phyloP scores from a whole-genome alignment of 306 rosid genomes.

The Cucumis hystrix region DNA sequence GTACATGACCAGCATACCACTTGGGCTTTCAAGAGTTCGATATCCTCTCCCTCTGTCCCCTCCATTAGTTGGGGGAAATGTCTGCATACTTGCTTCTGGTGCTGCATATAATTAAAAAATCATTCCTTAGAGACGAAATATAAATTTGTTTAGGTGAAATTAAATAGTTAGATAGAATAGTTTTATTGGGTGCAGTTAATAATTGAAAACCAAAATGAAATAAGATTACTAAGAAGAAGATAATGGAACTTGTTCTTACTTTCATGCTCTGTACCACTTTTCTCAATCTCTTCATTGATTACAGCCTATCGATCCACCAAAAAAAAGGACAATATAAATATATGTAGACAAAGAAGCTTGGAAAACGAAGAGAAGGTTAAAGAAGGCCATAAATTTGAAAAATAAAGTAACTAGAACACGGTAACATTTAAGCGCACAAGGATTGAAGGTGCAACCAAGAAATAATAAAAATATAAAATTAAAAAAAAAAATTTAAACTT shows the following conservation, averaged over 20 bases:
- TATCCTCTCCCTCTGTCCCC: conserved; percentile 52
- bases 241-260: conserved; percentile 29
- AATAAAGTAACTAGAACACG: neutral
- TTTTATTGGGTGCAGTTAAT: neutral
- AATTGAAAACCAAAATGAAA: neutral
- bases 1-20: conserved; percentile 24
- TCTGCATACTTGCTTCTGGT: conserved; percentile 65
- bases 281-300: conserved; percentile 24
- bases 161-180: neutral
- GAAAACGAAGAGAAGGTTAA: neutral
- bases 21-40: conserved; percentile 56
- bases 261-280: conserved; percentile 32
- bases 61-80: conserved; percentile 62
- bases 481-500: neutral
- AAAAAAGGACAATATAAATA: neutral
- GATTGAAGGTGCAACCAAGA: neutral
- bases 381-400: neutral
- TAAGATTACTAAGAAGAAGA: neutral
- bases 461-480: neutral
- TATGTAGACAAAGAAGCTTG: neutral
- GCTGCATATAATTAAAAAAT: conserved; percentile 22
- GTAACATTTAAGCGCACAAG: neutral
- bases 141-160: neutral
- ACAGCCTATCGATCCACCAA: conserved; percentile 42
- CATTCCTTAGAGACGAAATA: neutral